Evolutionary conservation across 768 basidiomycete species (phyloP).

Genomic region (Boletus rufocinnamomeus): DNA sequence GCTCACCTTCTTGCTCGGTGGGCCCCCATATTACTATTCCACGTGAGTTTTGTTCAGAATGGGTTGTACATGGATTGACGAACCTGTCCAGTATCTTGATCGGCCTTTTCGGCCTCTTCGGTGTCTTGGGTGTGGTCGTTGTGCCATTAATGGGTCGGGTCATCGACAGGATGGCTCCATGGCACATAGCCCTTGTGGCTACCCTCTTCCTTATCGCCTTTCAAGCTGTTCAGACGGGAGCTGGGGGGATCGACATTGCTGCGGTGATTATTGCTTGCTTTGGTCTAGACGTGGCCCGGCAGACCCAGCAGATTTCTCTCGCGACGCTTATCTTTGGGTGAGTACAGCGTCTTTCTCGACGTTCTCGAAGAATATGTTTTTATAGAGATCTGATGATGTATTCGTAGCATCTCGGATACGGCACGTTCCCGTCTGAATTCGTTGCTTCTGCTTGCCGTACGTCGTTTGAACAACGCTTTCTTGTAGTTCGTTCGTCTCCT

Average conservation of each 20-base stretch:
- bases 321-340: constrained; percentile 54
- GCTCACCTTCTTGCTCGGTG: constrained; percentile 76
- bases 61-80: background rate
- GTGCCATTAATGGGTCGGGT: constrained; percentile 68
- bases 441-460: constrained; percentile 62
- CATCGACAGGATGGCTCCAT: constrained; percentile 69
- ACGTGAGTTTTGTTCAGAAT: constrained; percentile 41
- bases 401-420: constrained; percentile 32
- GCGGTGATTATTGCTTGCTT: constrained; percentile 68
- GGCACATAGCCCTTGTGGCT: constrained; percentile 66
- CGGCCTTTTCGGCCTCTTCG: constrained; percentile 71
- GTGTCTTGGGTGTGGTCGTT: constrained; percentile 63
- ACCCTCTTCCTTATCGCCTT: constrained; percentile 47
- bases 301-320: constrained; percentile 66
- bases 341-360: constrained; percentile 16
- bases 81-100: constrained; percentile 45
- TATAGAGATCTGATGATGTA: background rate
- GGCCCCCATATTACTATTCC: constrained; percentile 69
- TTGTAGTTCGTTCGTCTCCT: background rate
- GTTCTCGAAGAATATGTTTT: background rate
- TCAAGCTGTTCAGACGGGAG: constrained; percentile 63
- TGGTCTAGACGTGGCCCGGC: constrained; percentile 67
- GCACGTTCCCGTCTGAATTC: constrained; percentile 75
- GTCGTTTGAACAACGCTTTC: constrained; percentile 10
- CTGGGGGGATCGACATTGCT: constrained; percentile 64